Conservation (phyloP, 805 yeast genomes). For the Naumovozyma castellii region DNA sequence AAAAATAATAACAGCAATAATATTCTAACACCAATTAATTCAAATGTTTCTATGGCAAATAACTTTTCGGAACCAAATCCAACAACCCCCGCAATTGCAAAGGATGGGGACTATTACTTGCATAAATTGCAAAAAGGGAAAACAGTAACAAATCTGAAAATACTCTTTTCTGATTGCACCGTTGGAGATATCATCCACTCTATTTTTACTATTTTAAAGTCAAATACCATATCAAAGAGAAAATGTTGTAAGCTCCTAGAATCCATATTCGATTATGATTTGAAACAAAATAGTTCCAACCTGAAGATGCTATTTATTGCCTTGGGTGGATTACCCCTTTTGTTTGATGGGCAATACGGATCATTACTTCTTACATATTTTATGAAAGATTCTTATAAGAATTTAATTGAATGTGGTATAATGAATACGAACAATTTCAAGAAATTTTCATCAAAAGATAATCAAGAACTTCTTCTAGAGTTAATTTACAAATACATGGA, state of each 20-base stretch:
- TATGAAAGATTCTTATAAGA: background rate
- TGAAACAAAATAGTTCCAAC: conserved; percentile 12
- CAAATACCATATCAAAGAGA: background rate
- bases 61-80: background rate
- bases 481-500: conserved; percentile 17
- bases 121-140: conserved; percentile 2
- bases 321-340: conserved; percentile 21
- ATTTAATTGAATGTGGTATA: conserved; percentile 22
- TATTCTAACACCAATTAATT: background rate
- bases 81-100: background rate
- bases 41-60: background rate
- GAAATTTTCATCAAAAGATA: conserved; percentile 3
- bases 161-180: conserved; percentile 8
- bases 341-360: conserved; percentile 9
- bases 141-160: background rate
- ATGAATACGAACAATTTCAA: conserved; percentile 11
- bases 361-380: conserved; percentile 2
- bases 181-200: conserved; percentile 9
- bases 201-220: conserved; percentile 4
- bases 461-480: conserved; percentile 13
- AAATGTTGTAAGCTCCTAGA: conserved; percentile 1
- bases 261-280: conserved; percentile 18
- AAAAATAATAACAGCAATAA: background rate
- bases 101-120: conserved; percentile 4
- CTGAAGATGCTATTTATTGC: conserved; percentile 14